phyloP scores from a whole-genome alignment of 129 eudicot genomes.

The Dittrichia graveolens region DNA sequence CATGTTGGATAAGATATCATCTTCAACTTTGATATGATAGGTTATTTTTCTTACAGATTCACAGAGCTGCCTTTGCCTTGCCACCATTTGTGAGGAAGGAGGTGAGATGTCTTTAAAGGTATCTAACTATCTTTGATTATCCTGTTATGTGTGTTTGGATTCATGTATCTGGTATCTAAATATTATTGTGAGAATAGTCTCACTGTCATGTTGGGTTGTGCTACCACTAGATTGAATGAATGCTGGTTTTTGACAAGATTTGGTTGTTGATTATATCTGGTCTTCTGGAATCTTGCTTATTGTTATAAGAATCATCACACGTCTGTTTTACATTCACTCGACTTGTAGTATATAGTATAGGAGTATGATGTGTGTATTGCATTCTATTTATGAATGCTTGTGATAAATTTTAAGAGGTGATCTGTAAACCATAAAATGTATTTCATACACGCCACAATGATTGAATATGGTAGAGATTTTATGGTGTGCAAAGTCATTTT shows the following conservation, averaged over 20 bases:
- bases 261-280: background rate
- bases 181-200: constrained; percentile 2
- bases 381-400: too few species aligned
- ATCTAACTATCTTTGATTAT: background rate
- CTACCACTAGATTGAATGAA: constrained; percentile 9
- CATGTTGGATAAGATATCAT: background rate
- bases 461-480: too few species aligned
- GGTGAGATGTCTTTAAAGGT: constrained; percentile 53
- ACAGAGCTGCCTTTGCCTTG: constrained; percentile 84
- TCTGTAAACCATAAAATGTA: too few species aligned
- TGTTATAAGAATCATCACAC: background rate
- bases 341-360: too few species aligned
- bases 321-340: background rate
- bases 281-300: background rate
- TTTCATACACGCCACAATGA: too few species aligned
- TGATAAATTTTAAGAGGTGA: too few species aligned
- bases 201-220: constrained; percentile 11
- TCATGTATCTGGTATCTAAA: constrained; percentile 3
- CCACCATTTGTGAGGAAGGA: constrained; percentile 80
- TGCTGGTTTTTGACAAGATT: constrained; percentile 21
- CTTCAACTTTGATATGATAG: background rate
- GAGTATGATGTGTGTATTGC: background rate
- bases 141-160: constrained; percentile 10
- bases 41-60: constrained; percentile 51
- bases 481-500: too few species aligned